These are phyloP conservation scores for Gnaphalium uliginosum DNA, from an alignment of 129 eudicot species.

Conservation along the genomic window DNA sequence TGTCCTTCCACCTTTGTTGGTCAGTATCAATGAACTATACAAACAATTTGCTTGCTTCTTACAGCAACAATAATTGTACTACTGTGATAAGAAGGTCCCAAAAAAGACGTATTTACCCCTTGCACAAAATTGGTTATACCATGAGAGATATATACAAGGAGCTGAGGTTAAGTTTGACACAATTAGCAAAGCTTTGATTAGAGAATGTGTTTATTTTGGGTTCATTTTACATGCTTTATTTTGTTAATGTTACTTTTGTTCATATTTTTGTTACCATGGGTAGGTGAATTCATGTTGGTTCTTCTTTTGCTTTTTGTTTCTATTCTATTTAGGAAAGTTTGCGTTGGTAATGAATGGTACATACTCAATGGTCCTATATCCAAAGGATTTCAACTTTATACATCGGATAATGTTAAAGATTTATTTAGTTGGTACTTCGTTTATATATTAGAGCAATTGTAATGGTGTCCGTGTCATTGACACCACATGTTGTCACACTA, in stretches of 20 bases:
- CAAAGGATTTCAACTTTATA: slow-evolving; percentile 7
- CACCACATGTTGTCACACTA: no score
- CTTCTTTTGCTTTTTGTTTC: slow-evolving; percentile 3
- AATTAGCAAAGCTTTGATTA: slow-evolving; percentile 13
- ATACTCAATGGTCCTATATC: slow-evolving; percentile 3
- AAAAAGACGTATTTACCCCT: slow-evolving; percentile 30
- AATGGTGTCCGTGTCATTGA: no score
- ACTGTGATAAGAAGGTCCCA: slow-evolving; percentile 15
- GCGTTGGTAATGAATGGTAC: neutral
- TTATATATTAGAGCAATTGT: neutral
- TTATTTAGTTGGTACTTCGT: neutral
- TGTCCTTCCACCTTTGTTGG: slow-evolving; percentile 23
- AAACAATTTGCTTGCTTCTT: slow-evolving; percentile 22
- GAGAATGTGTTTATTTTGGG: slow-evolving; percentile 22
- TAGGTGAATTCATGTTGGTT: neutral
- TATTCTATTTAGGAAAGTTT: slow-evolving; percentile 1
- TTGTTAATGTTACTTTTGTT: slow-evolving; percentile 20
- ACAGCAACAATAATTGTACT: slow-evolving; percentile 32
- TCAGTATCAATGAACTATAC: slow-evolving; percentile 14
- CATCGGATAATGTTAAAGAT: neutral
- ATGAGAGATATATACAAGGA: neutral
- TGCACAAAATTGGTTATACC: neutral
- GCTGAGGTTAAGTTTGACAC: neutral
- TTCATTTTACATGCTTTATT: slow-evolving; percentile 22
- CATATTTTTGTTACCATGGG: slow-evolving; percentile 10